Evolutionary conservation across 2,329 filamentous ascomycete genomes (phyloP), one percentile per base, ranked within the genome.

Genomic region (Sclerotinia minor): DNA sequence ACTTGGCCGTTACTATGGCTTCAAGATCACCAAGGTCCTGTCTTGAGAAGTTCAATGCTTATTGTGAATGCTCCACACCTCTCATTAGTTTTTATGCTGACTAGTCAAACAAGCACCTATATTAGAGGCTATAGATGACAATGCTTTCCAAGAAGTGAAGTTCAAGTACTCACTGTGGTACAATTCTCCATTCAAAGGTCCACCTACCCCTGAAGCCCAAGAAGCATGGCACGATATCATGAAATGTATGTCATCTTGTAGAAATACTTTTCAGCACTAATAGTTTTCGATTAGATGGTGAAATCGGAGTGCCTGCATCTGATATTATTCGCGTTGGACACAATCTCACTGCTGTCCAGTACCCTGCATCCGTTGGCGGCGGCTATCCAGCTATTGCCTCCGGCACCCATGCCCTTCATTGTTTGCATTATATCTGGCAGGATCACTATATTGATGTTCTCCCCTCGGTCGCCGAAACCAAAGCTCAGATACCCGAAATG

Each of bases 351-450:
- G n/a, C 17, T 6, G n/a, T 15, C n/a, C 32, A 45, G n/a, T 64
- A 6, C 17, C 35, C 58, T 24, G 21, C 38, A 7, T 45, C 26
- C 17, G 24, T 49, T 29, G 58, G 58, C 3, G 66, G 66, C n/a
- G 66, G 65, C n/a, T 67, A 67, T 29, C 44, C 59, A 6, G 65
- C 57, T 17, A 60, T 60, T 32, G 50, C 65, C 35, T 52, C 50
- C 24, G 65, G 65, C 21, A 61, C 65, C 15, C 65, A 67, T n/a
- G 44, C 29, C 26, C 44, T 67, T 6, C 67, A 68, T 52, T 68
- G 67, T 49, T 47, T 68, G 7, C 47, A 58, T 44, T 68, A 44
- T n/a, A 49, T 68, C 44, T 68, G 61, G 67, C 60, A 60, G n/a
- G 67, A 68, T n/a, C 60, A 68, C 49, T 54, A 68, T 19, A 41